A percentile compares a stretch with the other conserved stretches of the same genome.
These are phyloP conservation scores for Pneumocystis carinii DNA, from an alignment of 1,139 yeast species.

Conservation along the genomic window DNA sequence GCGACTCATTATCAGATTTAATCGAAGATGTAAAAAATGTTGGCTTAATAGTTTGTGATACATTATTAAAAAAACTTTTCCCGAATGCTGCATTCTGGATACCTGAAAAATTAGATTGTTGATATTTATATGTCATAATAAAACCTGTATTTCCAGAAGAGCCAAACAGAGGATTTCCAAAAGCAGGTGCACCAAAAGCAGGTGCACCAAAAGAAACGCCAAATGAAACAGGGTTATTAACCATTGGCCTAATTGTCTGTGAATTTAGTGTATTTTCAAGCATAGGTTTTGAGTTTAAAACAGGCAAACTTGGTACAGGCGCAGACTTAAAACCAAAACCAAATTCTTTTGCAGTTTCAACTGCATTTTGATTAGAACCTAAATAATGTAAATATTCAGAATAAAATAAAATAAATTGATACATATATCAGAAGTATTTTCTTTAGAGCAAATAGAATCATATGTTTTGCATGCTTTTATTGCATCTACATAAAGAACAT, in stretches of 20 bases:
- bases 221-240: not conserved
- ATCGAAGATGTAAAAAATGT: not conserved
- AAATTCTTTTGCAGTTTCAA: not conserved
- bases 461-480: not conserved
- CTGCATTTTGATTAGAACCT: not conserved
- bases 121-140: not conserved
- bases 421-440: not conserved
- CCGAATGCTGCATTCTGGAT: not conserved
- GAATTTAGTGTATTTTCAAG: not conserved
- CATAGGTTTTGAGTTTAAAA: not conserved
- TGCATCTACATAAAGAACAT: slow-evolving; percentile 6
- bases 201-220: not conserved
- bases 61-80: not conserved
- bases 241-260: not conserved
- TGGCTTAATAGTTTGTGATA: not conserved
- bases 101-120: not conserved
- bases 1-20: not conserved
- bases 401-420: not conserved
- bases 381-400: not conserved
- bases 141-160: not conserved
- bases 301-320: not conserved
- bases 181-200: not conserved
- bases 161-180: not conserved
- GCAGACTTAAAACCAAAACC: not conserved
- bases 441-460: not conserved